Base-by-base conservation (phyloP, 1,284 basidiomycete genomes). In the Cystobasidiaceae sp. region DNA sequence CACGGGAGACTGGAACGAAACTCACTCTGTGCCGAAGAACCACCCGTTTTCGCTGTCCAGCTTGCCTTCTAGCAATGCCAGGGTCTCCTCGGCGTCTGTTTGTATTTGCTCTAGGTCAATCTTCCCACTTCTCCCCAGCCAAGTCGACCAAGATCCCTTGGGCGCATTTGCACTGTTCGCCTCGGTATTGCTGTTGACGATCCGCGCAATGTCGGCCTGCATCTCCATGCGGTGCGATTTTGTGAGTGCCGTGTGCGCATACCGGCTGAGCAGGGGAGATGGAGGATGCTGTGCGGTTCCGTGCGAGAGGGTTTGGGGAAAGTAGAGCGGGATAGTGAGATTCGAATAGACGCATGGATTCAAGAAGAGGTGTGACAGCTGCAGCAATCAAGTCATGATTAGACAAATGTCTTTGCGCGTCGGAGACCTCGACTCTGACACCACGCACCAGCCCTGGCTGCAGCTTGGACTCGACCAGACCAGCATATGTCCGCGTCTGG, bases 351-450 rank as follows among this genome's bases (percentile, higher is more conserved):
- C 51, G 51, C 43, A 34, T 34, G 61, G 61, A 2, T 32, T 56
- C 19, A 64, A 52, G 52, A 64, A 64, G 51, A 64, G 61, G 21
- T 64, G 61, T 44, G 61, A 25, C 23, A 64, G 50, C 61, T 63
- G 17, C 21, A 34, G 23, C n/a, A 34, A 32, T 4, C 9, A 32
- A n/a, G n/a, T n/a, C n/a, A n/a, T n/a, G n/a, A n/a, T 3, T 21
- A 39, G 7, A 33, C 37, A 25, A n/a, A n/a, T n/a, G 46, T 32
- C 46, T 43, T 21, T 25, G 11, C 17, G 17, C 8, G 34, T 34
- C 5, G 43, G n/a, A n/a, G n/a, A n/a, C n/a, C n/a, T n/a, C n/a
- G n/a, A n/a, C n/a, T n/a, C n/a, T n/a, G n/a, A n/a, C n/a, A n/a
- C n/a, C 9, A 17, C 59, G 15, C 33, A 64, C 61, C 46, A 64